A percentile compares a stretch with the other conserved stretches of the same genome.
These are phyloP conservation scores for Exophiala phaeomuriformis DNA, from an alignment of 2,329 filamentous ascomycete species.

Conservation along the genomic window DNA sequence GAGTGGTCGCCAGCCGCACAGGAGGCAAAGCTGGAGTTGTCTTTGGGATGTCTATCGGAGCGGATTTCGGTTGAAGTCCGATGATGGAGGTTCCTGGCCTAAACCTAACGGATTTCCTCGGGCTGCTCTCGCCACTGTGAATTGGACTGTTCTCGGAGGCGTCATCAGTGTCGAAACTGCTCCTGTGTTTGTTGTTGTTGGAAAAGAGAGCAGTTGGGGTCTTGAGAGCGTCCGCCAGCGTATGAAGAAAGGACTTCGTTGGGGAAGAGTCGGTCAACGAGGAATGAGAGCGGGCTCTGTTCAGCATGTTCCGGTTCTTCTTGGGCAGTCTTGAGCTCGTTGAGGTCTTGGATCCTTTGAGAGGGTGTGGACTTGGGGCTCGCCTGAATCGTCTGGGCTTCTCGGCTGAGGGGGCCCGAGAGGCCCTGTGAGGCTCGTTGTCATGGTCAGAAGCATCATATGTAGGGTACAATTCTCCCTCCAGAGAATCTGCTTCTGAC, in stretches of 20 bases:
- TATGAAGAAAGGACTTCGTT: conserved; percentile 15
- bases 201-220: conserved; percentile 18
- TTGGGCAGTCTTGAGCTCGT: conserved; percentile 2
- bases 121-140: conserved; percentile 1
- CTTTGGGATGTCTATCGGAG: conserved; percentile 22
- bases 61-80: conserved; percentile 9
- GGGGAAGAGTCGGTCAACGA: conserved; percentile 8
- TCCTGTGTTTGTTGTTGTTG: conserved; percentile 12
- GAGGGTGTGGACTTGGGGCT: conserved; percentile 19
- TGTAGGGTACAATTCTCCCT: conserved; percentile 5
- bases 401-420: neutral
- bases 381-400: conserved; percentile 7
- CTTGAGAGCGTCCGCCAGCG: conserved; percentile 14
- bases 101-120: conserved; percentile 21
- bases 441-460: conserved; percentile 9
- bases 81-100: conserved; percentile 11
- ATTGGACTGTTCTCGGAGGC: neutral
- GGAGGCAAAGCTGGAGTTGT: conserved; percentile 16
- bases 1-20: conserved; percentile 13
- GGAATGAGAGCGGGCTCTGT: conserved; percentile 4
- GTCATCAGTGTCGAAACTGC: neutral
- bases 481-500: conserved; percentile 3
- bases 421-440: neutral
- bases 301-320: neutral
- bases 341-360: conserved; percentile 4